Conservation (phyloP, 805 yeast species). For the Candida qinlingensis region DNA sequence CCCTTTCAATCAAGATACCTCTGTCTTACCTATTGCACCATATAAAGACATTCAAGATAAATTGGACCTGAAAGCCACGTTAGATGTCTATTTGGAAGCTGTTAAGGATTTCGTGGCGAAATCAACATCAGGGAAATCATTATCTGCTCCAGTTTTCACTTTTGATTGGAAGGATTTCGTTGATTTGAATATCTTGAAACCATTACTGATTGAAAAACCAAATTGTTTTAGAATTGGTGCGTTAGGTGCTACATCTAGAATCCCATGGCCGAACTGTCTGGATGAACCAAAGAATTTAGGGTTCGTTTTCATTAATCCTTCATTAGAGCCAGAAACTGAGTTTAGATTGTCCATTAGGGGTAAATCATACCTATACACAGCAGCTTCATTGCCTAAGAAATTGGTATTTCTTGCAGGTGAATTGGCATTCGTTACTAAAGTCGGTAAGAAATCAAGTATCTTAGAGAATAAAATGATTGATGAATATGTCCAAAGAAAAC, state of each 20-base stretch:
- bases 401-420: constrained; percentile 38
- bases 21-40: constrained; percentile 35
- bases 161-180: constrained; percentile 57
- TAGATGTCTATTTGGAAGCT: constrained; percentile 29
- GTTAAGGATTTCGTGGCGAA: constrained; percentile 27
- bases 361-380: constrained; percentile 37
- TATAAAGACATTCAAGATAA: constrained; percentile 31
- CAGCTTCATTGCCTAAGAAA: constrained; percentile 40
- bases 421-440: constrained; percentile 33
- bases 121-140: constrained; percentile 19
- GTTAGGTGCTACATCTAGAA: constrained; percentile 33
- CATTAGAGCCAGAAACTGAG: constrained; percentile 30
- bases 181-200: constrained; percentile 39
- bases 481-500: constrained; percentile 28
- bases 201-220: constrained; percentile 34
- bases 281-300: constrained; percentile 29
- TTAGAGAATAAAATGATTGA: constrained; percentile 31
- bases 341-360: constrained; percentile 34
- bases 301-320: constrained; percentile 24
- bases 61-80: constrained; percentile 31
- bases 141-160: constrained; percentile 29
- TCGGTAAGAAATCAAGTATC: constrained; percentile 27
- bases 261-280: constrained; percentile 37
- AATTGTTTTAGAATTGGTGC: constrained; percentile 42
- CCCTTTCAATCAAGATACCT: constrained; percentile 27